Evolutionary conservation across 805 yeast genomes (phyloP), one percentile per base, ranked within the genome.

Genomic region (Wickerhamomyces kurtzmanii): DNA sequence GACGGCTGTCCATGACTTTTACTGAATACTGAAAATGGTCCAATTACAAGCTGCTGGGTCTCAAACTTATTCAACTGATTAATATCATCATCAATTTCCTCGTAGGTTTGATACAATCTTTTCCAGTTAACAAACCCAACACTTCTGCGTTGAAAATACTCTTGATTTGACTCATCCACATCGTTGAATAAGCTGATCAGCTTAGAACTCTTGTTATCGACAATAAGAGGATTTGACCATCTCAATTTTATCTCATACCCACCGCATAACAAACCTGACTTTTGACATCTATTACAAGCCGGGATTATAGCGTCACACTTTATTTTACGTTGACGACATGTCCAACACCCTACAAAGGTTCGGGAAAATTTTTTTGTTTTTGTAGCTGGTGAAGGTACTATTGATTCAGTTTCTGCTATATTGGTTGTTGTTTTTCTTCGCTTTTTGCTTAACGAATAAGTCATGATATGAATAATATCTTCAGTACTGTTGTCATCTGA

Each of bases 331-430:
- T 77, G 55, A 24, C 95, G 63, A 46, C 96, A 85, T 0, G 94
- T 82, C 71, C 86, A 84, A 47, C 96, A 85, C 1, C 95, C 96
- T 1, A 79, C 73, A 40, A 81, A 84, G 0, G 91, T 72, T 12
- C 48, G 33, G n/a, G n/a, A n/a, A n/a, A n/a, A n/a, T n/a, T n/a
- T n/a, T n/a, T n/a, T n/a, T n/a, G n/a, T n/a, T n/a, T n/a, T n/a
- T n/a, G n/a, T n/a, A n/a, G n/a, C n/a, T n/a, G n/a, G n/a, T n/a
- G n/a, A n/a, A n/a, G n/a, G n/a, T n/a, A n/a, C n/a, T n/a, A n/a
- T n/a, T n/a, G n/a, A n/a, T n/a, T n/a, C n/a, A n/a, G n/a, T n/a
- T n/a, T n/a, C n/a, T n/a, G n/a, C n/a, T n/a, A n/a, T n/a, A n/a
- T n/a, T n/a, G n/a, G n/a, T n/a, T n/a, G n/a, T n/a, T n/a, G n/a